Conservation (phyloP, 2,329 filamentous ascomycete genomes). For the Pseudogymnoascus sp. region DNA sequence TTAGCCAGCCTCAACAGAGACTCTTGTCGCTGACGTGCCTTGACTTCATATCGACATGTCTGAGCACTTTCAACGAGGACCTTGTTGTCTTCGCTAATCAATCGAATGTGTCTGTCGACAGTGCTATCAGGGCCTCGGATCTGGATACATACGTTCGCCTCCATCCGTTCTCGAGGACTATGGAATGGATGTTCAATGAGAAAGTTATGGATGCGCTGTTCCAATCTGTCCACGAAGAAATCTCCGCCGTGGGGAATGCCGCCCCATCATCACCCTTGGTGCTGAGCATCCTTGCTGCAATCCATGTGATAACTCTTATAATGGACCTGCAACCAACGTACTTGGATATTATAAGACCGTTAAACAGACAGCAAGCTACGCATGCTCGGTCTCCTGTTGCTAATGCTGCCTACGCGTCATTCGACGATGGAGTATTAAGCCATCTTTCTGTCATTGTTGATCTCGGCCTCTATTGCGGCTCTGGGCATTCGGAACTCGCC, state of each 20-base stretch:
- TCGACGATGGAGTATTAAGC: slow-evolving; percentile 85
- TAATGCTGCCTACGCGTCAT: slow-evolving; percentile 73
- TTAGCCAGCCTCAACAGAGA: slow-evolving; percentile 62
- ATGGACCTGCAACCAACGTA: slow-evolving; percentile 88
- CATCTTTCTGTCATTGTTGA: slow-evolving; percentile 74
- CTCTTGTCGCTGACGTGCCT: slow-evolving; percentile 75
- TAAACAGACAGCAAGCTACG: slow-evolving; percentile 61
- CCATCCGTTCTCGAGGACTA: slow-evolving; percentile 88
- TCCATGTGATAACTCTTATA: slow-evolving; percentile 77
- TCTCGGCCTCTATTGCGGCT: slow-evolving; percentile 78
- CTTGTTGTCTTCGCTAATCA: slow-evolving; percentile 74
- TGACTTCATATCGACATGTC: slow-evolving; percentile 71
- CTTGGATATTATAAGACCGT: slow-evolving; percentile 75
- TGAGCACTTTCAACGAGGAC: slow-evolving; percentile 89
- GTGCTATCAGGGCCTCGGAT: slow-evolving; percentile 66
- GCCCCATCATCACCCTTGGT: slow-evolving; percentile 75
- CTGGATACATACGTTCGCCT: slow-evolving; percentile 75
- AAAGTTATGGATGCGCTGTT: slow-evolving; percentile 77
- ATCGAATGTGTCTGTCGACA: slow-evolving; percentile 68
- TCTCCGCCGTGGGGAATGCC: slow-evolving; percentile 64
- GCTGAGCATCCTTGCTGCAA: slow-evolving; percentile 67
- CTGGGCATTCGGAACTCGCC: slow-evolving; percentile 74
- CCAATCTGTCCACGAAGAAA: slow-evolving; percentile 69
- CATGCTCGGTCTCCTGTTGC: slow-evolving; percentile 57
- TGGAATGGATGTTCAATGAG: slow-evolving; percentile 98